Evolutionary conservation across 1,139 yeast genomes (phyloP).

Genomic region (Diutina siamensis): DNA sequence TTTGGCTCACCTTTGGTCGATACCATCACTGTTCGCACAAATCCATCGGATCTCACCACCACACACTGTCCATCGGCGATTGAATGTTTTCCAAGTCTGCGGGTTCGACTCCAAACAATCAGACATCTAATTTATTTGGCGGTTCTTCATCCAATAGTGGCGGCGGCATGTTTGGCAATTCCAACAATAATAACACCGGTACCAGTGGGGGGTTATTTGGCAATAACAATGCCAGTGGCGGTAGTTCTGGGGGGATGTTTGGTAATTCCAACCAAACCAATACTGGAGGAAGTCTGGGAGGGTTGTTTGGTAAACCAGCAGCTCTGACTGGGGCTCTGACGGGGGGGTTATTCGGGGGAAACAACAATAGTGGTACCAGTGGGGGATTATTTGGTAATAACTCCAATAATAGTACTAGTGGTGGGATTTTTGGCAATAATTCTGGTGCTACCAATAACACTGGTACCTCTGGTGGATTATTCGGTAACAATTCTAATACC

Average conservation of each 20-base stretch:
- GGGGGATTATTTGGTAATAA: constrained; percentile 14
- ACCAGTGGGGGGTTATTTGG: constrained; percentile 2
- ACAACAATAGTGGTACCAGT: constrained; percentile 11
- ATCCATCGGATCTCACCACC: too few species aligned
- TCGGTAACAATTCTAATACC: constrained; percentile 14
- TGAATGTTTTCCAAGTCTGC: constrained; percentile 4
- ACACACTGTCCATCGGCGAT: neutral
- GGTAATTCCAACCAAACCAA: neutral
- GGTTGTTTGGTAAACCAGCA: neutral
- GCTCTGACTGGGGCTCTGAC: neutral
- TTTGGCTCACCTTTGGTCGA: too few species aligned
- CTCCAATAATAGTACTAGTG: neutral
- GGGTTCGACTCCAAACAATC: neutral
- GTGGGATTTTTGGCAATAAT: neutral
- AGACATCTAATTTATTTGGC: neutral
- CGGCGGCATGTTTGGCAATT: constrained; percentile 2
- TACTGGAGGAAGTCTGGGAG: neutral
- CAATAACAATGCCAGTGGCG: neutral
- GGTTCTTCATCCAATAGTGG: neutral
- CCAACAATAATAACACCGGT: neutral
- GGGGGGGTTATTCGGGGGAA: constrained; percentile 7
- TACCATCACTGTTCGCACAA: too few species aligned
- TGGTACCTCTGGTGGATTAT: constrained; percentile 13
- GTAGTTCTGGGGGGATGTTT: neutral
- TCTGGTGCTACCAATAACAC: neutral